phyloP scores from a whole-genome alignment of 1,284 basidiomycete species.

The Malassezia obtusa region DNA sequence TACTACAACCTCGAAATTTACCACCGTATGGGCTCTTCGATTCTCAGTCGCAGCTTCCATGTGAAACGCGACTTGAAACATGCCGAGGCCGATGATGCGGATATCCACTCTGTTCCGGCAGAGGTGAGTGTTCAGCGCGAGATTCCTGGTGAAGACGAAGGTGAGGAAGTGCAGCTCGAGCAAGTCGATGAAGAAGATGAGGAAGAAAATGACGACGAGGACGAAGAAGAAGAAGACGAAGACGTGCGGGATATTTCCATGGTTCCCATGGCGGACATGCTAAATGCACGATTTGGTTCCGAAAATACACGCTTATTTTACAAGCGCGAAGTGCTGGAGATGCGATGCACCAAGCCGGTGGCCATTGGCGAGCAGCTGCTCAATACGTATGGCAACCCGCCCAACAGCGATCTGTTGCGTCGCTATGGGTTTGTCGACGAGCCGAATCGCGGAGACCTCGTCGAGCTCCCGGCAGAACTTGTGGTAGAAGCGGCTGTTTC shows the following conservation, averaged over 20 bases:
- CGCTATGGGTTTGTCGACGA: slow-evolving; percentile 88
- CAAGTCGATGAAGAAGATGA: slow-evolving; percentile 22
- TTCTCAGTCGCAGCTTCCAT: slow-evolving; percentile 79
- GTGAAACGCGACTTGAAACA: slow-evolving; percentile 50
- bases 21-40: slow-evolving; percentile 84
- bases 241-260: slow-evolving; percentile 66
- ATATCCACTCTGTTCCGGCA: slow-evolving; percentile 7
- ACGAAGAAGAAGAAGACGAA: slow-evolving; percentile 27
- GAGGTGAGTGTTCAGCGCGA: slow-evolving; percentile 12
- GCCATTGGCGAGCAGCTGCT: slow-evolving; percentile 71
- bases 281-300: slow-evolving; percentile 42
- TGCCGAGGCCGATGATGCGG: slow-evolving; percentile 14
- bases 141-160: not conserved
- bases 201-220: slow-evolving; percentile 23
- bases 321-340: slow-evolving; percentile 62
- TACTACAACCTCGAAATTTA: slow-evolving; percentile 67
- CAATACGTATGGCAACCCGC: slow-evolving; percentile 91
- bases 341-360: slow-evolving; percentile 71
- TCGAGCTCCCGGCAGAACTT: slow-evolving; percentile 72
- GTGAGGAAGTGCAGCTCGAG: slow-evolving; percentile 9
- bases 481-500: slow-evolving; percentile 53
- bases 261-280: slow-evolving; percentile 93
- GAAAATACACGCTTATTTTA: slow-evolving; percentile 66
- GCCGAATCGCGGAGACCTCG: slow-evolving; percentile 77
- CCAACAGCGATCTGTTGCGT: slow-evolving; percentile 86